phyloP scores from a whole-genome alignment of 1,139 yeast species.

The Sugiyamaella castrensis region DNA sequence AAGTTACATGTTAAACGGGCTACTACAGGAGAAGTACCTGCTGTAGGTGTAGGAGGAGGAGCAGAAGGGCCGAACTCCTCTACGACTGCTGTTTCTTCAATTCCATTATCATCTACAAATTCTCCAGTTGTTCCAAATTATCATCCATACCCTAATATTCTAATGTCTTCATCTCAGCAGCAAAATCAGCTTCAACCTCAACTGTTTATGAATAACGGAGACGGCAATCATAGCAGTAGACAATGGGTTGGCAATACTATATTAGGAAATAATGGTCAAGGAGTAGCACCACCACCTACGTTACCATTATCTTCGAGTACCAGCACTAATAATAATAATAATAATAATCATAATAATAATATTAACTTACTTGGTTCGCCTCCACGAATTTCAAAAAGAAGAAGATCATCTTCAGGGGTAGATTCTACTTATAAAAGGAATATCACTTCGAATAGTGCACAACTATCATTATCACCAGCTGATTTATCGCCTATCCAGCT shows the following conservation, averaged over 20 bases:
- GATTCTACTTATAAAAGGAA: conserved; percentile 3
- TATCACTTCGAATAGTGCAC: background rate
- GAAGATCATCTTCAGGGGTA: conserved; percentile 4
- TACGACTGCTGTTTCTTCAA: background rate
- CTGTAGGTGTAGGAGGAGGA: too few relatives aligned
- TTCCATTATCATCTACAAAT: too few relatives aligned
- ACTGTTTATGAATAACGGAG: background rate
- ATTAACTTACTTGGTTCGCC: conserved; percentile 1
- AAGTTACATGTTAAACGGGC: conserved; percentile 33
- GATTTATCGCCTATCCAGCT: conserved; percentile 8
- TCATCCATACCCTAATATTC: too few relatives aligned
- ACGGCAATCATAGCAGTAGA: too few relatives aligned
- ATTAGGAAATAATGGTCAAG: too few relatives aligned
- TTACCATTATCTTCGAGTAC: background rate
- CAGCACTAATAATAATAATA: background rate
- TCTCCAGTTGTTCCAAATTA: too few relatives aligned
- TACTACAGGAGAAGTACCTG: conserved; percentile 9
- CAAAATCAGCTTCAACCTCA: background rate
- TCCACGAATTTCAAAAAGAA: background rate
- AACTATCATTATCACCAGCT: background rate
- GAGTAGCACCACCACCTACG: background rate
- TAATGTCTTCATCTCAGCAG: too few relatives aligned
- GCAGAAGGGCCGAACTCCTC: background rate
- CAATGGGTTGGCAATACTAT: too few relatives aligned
- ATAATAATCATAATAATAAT: background rate